Percentiles rank a stretch among this genome's conserved stretches.
Conservation (phyloP, 2,329 filamentous ascomycete species). For the Cercospora beticola region DNA sequence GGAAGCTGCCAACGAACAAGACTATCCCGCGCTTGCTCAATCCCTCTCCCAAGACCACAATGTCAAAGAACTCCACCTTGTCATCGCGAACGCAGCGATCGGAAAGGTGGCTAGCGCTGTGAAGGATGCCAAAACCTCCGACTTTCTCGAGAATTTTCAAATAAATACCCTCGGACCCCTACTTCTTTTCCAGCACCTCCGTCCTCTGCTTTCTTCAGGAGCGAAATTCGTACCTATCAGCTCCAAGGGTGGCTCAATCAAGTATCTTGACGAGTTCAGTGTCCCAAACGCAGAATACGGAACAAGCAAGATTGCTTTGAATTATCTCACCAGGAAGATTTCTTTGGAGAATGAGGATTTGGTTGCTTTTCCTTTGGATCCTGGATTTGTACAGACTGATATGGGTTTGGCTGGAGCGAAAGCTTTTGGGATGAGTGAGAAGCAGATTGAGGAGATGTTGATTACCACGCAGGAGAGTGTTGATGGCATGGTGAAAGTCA, state of each 20-base stretch:
- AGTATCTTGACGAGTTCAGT: not conserved
- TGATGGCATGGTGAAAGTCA: slow-evolving; percentile 4
- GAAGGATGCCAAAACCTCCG: not conserved
- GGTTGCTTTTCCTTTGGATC: not conserved
- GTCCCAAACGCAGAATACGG: slow-evolving; percentile 8
- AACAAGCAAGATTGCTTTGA: slow-evolving; percentile 13
- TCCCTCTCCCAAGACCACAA: not conserved
- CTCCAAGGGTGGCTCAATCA: slow-evolving; percentile 1
- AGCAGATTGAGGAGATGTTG: not conserved
- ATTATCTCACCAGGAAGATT: slow-evolving; percentile 1
- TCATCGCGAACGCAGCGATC: slow-evolving; percentile 18
- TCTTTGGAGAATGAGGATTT: slow-evolving; percentile 1
- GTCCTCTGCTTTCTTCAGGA: not conserved
- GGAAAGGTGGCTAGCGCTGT: not conserved
- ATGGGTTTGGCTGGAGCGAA: slow-evolving; percentile 1
- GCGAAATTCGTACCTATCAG: slow-evolving; percentile 10
- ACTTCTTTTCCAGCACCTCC: slow-evolving; percentile 7
- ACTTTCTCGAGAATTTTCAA: not conserved
- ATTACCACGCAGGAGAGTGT: slow-evolving; percentile 10
- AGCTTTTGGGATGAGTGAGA: not conserved
- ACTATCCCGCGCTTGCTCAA: not conserved
- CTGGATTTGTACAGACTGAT: slow-evolving; percentile 7
- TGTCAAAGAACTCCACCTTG: slow-evolving; percentile 8
- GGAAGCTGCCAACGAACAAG: slow-evolving; percentile 4
- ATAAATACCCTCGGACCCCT: slow-evolving; percentile 15